These are phyloP conservation scores for Colletotrichum aenigma DNA, from an alignment of 2,329 filamentous ascomycete species.

Conservation along the genomic window DNA sequence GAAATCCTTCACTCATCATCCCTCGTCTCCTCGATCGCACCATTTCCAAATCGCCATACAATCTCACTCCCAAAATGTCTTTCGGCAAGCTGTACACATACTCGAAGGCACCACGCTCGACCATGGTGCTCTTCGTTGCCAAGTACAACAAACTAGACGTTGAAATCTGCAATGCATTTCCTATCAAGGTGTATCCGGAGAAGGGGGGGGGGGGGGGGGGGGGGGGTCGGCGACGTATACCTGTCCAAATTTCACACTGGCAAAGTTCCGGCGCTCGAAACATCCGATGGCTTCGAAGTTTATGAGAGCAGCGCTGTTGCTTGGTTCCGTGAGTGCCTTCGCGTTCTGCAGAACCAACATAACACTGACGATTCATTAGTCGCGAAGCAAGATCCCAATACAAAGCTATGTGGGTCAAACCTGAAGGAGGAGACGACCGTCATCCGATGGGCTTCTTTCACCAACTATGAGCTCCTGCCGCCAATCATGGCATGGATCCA, in stretches of 20 bases:
- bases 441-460: background rate
- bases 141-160: background rate
- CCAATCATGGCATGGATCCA: background rate
- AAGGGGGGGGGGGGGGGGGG: background rate
- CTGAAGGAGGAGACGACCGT: background rate
- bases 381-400: background rate
- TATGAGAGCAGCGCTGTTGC: background rate
- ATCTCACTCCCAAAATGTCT: background rate
- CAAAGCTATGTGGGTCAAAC: background rate
- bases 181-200: background rate
- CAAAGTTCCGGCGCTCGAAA: background rate
- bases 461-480: background rate
- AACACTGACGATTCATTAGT: background rate
- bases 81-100: slow-evolving; percentile 1
- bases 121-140: background rate
- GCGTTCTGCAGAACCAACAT: fast-evolving
- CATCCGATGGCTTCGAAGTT: background rate
- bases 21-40: background rate
- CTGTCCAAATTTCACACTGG: background rate
- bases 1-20: background rate
- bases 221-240: background rate
- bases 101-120: background rate
- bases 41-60: background rate
- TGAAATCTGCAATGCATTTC: background rate
- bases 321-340: background rate